Percentiles rank a stretch among this genome's conserved stretches.
Evolutionary conservation across 1,284 basidiomycete species (phyloP).

Genomic region (Xerocomus minutiporus): DNA sequence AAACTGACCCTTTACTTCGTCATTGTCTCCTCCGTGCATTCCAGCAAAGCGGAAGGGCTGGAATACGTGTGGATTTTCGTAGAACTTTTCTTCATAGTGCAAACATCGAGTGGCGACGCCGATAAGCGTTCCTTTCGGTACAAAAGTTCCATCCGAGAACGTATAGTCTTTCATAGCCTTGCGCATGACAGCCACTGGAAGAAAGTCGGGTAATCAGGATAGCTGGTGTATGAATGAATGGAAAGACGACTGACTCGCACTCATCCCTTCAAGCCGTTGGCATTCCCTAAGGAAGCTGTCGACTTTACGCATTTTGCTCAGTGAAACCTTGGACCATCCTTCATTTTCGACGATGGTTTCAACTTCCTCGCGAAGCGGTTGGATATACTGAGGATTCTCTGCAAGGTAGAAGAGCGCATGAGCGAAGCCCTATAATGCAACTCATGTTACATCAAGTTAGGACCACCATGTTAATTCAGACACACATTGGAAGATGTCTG

Average conservation of each 20-base stretch:
- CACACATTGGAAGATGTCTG: slow-evolving; percentile 14
- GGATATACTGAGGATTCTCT: slow-evolving; percentile 34
- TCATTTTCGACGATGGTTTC: slow-evolving; percentile 33
- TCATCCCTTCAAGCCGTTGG: slow-evolving; percentile 31
- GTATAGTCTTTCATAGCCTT: no score
- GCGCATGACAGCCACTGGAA: slow-evolving; percentile 8
- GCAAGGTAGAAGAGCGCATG: slow-evolving; percentile 36
- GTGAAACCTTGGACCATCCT: slow-evolving; percentile 40
- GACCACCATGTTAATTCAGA: neutral
- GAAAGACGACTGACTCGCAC: neutral
- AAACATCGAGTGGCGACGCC: slow-evolving; percentile 16
- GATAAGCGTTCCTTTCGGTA: slow-evolving; percentile 35
- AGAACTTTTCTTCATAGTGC: slow-evolving; percentile 26
- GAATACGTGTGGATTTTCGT: slow-evolving; percentile 11
- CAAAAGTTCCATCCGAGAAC: slow-evolving; percentile 24
- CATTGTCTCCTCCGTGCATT: slow-evolving; percentile 8
- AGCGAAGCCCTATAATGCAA: slow-evolving; percentile 23
- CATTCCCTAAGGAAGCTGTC: slow-evolving; percentile 46
- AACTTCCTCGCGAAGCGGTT: slow-evolving; percentile 12
- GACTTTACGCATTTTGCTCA: slow-evolving; percentile 39
- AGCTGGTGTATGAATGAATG: neutral
- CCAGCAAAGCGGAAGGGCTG: neutral
- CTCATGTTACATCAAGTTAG: neutral
- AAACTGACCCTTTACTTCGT: no score
- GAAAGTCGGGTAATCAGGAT: slow-evolving; percentile 16